These are phyloP conservation scores for Crataegus laevigata DNA, from an alignment of 306 rosid genomes.

Conservation along the genomic window DNA sequence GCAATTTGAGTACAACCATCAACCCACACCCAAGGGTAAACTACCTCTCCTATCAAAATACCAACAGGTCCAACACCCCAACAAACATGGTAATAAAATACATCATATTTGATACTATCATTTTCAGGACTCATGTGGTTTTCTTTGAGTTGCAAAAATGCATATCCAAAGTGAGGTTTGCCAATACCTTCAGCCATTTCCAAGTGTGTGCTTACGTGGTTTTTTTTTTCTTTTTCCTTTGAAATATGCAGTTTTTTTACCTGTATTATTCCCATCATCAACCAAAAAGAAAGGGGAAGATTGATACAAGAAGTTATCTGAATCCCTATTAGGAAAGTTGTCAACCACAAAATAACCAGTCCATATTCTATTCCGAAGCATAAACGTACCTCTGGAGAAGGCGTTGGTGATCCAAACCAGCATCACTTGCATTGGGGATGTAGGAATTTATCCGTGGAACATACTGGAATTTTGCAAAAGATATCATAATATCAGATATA, in stretches of 20 bases:
- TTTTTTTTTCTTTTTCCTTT: too few relatives aligned
- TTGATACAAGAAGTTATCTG: neutral
- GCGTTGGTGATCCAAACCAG: constrained; percentile 79
- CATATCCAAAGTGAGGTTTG: neutral
- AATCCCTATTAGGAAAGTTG: neutral
- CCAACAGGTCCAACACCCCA: neutral
- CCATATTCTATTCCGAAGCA: constrained; percentile 4
- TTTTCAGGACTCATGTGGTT: neutral
- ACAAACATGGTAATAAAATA: neutral
- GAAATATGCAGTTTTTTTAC: neutral
- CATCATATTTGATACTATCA: neutral
- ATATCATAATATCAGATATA: constrained; percentile 8
- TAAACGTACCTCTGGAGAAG: constrained; percentile 66
- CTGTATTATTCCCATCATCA: neutral
- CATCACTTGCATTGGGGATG: constrained; percentile 63
- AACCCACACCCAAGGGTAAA: neutral
- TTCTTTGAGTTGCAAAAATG: neutral
- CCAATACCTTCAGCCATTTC: neutral
- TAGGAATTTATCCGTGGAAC: constrained; percentile 76
- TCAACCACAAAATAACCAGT: neutral
- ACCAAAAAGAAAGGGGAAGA: neutral
- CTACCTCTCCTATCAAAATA: neutral
- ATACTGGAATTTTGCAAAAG: constrained; percentile 47
- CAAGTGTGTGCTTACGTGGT: neutral
- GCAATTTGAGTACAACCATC: neutral